Conservation (phyloP, 768 basidiomycete species). For the Boletus huronensis region DNA sequence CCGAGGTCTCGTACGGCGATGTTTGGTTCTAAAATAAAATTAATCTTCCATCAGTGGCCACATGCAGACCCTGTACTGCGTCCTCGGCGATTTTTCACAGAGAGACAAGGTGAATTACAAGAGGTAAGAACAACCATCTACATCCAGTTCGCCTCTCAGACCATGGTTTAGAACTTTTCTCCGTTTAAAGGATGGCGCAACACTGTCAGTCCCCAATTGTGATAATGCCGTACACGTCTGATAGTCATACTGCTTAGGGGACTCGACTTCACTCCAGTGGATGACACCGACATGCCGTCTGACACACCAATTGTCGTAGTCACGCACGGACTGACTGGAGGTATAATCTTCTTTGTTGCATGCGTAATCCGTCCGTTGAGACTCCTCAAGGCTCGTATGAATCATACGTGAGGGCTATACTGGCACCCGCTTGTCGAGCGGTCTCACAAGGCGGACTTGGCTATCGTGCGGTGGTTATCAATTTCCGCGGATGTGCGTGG, state of each 20-base stretch:
- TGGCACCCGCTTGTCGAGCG: conserved; percentile 68
- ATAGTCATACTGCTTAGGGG: conserved; percentile 20
- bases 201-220: conserved; percentile 25
- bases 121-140: conserved; percentile 16
- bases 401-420: conserved; percentile 80
- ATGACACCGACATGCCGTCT: conserved; percentile 17
- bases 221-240: background rate
- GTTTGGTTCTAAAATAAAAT: background rate
- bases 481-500: conserved; percentile 85
- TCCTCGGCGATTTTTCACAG: conserved; percentile 30
- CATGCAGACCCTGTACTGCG: conserved; percentile 32
- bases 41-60: conserved; percentile 28
- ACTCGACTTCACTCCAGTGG: conserved; percentile 32
- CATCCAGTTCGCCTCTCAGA: conserved; percentile 7
- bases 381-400: conserved; percentile 72
- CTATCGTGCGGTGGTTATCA: conserved; percentile 86
- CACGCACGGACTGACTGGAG: conserved; percentile 32
- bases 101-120: conserved; percentile 31
- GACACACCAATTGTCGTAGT: conserved; percentile 33
- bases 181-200: conserved; percentile 31
- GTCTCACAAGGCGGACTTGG: conserved; percentile 82
- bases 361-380: conserved; percentile 1
- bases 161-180: conserved; percentile 23
- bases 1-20: conserved; percentile 22
- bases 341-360: conserved; percentile 13